Evolutionary conservation across 2,329 filamentous ascomycete species (phyloP).

Genomic region (Aspergillus luchuensis): DNA sequence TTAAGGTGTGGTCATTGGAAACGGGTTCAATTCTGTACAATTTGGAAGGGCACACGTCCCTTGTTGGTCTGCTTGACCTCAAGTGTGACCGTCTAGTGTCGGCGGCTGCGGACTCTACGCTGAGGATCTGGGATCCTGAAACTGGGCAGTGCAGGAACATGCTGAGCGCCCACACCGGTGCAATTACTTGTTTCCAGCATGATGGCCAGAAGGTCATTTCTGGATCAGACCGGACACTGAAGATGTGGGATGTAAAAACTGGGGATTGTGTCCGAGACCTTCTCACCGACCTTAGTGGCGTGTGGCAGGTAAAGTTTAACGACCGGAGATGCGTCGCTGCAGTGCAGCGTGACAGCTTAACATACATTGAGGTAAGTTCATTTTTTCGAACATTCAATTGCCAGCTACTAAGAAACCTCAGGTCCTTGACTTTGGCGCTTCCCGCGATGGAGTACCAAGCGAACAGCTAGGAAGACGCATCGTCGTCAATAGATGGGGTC

Average conservation of each 20-base stretch:
- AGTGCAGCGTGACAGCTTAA: conserved; percentile 87
- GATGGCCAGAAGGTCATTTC: conserved; percentile 96
- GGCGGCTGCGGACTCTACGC: conserved; percentile 89
- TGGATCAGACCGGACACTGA: conserved; percentile 90
- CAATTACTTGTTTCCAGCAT: conserved; percentile 98
- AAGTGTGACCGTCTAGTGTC: conserved; percentile 89
- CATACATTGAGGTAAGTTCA: conserved; percentile 85
- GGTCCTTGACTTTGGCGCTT: conserved; percentile 97
- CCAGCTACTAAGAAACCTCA: conserved; percentile 43
- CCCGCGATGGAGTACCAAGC: conserved; percentile 78
- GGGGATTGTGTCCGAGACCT: conserved; percentile 92
- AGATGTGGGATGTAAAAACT: conserved; percentile 96
- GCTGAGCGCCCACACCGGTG: conserved; percentile 89
- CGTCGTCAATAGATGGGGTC: conserved; percentile 47
- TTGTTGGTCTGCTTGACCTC: conserved; percentile 89
- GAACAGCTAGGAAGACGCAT: conserved; percentile 79
- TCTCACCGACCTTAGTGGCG: conserved; percentile 88
- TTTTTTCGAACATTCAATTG: neutral
- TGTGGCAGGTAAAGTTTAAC: conserved; percentile 99
- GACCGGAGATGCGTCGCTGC: conserved; percentile 93
- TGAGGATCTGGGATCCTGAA: conserved; percentile 96
- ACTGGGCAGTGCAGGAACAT: conserved; percentile 87
- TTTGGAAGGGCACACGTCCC: conserved; percentile 86
- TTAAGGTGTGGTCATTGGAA: conserved; percentile 95
- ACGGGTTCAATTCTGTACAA: conserved; percentile 84